phyloP scores from a whole-genome alignment of 768 basidiomycete species.

The Lactarius sanguifluus region DNA sequence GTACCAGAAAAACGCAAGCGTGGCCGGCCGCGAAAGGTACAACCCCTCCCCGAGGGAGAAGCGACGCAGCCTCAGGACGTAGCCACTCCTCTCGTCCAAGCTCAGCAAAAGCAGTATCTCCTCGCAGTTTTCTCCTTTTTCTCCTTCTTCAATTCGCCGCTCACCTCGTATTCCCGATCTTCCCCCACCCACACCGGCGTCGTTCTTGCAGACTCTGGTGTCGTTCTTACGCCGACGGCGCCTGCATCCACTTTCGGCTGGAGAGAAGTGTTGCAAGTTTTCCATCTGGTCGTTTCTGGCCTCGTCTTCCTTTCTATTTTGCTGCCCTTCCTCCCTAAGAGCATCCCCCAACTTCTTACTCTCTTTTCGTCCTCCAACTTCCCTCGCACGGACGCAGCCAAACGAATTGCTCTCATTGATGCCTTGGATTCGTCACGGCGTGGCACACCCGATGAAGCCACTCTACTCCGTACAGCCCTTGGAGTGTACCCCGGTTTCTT shows the following conservation, averaged over 20 bases:
- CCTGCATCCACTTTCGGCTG: constrained; percentile 41
- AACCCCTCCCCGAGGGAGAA: constrained; percentile 42
- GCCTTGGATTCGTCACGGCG: constrained; percentile 37
- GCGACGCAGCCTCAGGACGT: constrained; percentile 27
- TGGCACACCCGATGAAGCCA: constrained; percentile 42
- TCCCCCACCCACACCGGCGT: constrained; percentile 58
- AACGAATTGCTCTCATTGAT: constrained; percentile 35
- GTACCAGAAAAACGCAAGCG: constrained; percentile 80
- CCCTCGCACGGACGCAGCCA: constrained; percentile 25
- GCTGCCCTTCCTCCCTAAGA: constrained; percentile 44
- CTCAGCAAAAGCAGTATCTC: constrained; percentile 56
- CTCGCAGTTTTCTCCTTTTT: constrained; percentile 82
- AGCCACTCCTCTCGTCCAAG: constrained; percentile 25
- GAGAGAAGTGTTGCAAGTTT: constrained; percentile 55
- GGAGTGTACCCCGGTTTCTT: constrained; percentile 41
- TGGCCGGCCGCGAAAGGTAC: constrained; percentile 75
- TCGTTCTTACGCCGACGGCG: constrained; percentile 31
- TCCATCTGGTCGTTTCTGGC: constrained; percentile 66
- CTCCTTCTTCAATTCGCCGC: constrained; percentile 79
- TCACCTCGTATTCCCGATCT: constrained; percentile 44
- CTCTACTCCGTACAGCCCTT: constrained; percentile 41
- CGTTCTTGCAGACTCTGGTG: constrained; percentile 46
- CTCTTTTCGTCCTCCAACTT: constrained; percentile 3
- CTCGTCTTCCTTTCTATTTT: constrained; percentile 61
- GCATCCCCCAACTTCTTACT: constrained; percentile 2